Evolutionary conservation across 1,284 basidiomycete genomes (phyloP), one percentile per base, ranked within the genome.

Genomic region (Malassezia caprae): DNA sequence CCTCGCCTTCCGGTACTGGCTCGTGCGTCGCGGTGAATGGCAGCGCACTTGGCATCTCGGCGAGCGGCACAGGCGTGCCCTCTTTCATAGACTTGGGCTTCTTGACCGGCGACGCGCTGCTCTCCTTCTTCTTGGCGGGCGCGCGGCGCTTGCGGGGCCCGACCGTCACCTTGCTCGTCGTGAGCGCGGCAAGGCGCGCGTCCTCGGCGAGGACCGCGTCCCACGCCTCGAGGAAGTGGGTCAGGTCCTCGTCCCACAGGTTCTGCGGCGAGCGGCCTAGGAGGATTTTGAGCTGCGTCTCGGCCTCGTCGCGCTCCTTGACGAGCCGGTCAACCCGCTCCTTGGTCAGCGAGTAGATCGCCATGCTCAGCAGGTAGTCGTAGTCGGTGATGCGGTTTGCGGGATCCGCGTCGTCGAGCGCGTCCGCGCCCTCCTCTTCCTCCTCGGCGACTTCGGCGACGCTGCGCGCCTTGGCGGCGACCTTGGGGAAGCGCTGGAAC

Each of bases 341-440:
- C 64, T 82, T 84, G 1, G 94, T 98, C 78, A 98, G 79, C 77
- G 85, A 96, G 80, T 84, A 91, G 73, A 98, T 91, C 5, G 88
- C 79, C 93, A 99, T 98, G 26, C 87, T 84, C 57, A 99, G 78
- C 58, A 98, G 77, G 77, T 99, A 98, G 75, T 99, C 93, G 71
- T 80, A 99, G 76, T 96, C 94, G 37, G 81, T 81, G 3, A 40
- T 30, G 21, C 43, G 24, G 39, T 26, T 37, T 8, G 39, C 10
- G 8, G 31, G 23, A 39, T 75, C 76, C n/a, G 78, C 76, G n/a
- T 77, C 78, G 40, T 63, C 62, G n/a, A 69, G 71, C 12, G 59
- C 63, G 7, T 82, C 83, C 1, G 80, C 81, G 1, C 83, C 82
- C 27, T 64, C 59, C 7, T 40, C 53, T n/a, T 63, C 62, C 45